A percentile compares a stretch with the other conserved stretches of the same genome.
phyloP scores from a whole-genome alignment of 2,329 filamentous ascomycete genomes.

The Ceratocystis cubensis region DNA sequence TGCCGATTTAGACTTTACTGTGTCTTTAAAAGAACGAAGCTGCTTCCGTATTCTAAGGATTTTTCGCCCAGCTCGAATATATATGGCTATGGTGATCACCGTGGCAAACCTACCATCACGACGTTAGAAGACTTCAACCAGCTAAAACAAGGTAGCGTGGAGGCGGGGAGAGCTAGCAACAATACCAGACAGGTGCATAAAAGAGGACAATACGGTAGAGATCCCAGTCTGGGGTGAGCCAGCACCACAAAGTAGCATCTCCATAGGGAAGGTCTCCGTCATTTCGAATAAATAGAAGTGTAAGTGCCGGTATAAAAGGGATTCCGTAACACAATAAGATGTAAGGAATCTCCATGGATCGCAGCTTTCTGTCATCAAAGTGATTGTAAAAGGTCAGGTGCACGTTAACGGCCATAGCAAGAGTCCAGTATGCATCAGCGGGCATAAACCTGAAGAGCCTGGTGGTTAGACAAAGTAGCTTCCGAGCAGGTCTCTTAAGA shows the following conservation, averaged over 20 bases:
- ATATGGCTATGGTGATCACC: conserved; percentile 23
- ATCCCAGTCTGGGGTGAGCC: conserved; percentile 52
- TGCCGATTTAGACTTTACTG: conserved; percentile 32
- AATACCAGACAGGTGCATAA: conserved; percentile 50
- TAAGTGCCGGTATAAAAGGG: conserved; percentile 51
- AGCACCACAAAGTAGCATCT: conserved; percentile 65
- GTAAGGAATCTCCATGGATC: conserved; percentile 54
- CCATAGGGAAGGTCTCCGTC: conserved; percentile 50
- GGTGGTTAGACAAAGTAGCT: not conserved
- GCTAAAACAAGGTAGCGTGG: no score
- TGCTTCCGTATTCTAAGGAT: conserved; percentile 50
- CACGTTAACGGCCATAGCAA: conserved; percentile 69
- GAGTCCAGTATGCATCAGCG: conserved; percentile 58
- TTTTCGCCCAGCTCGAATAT: conserved; percentile 42
- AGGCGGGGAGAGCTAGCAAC: conserved; percentile 24
- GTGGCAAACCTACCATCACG: conserved; percentile 21
- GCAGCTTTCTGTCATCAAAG: conserved; percentile 49
- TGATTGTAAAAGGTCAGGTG: conserved; percentile 64
- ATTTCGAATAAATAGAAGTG: conserved; percentile 46
- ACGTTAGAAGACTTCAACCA: not conserved
- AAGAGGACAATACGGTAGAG: conserved; percentile 57
- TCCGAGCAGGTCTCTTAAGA: not conserved
- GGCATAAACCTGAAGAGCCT: conserved; percentile 49
- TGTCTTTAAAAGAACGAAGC: conserved; percentile 35
- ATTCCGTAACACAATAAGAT: conserved; percentile 54